Percentiles rank a stretch among this genome's conserved stretches.
These are phyloP conservation scores for Volvox africanus DNA, from an alignment of 139 green algal genomes.

Conservation along the genomic window DNA sequence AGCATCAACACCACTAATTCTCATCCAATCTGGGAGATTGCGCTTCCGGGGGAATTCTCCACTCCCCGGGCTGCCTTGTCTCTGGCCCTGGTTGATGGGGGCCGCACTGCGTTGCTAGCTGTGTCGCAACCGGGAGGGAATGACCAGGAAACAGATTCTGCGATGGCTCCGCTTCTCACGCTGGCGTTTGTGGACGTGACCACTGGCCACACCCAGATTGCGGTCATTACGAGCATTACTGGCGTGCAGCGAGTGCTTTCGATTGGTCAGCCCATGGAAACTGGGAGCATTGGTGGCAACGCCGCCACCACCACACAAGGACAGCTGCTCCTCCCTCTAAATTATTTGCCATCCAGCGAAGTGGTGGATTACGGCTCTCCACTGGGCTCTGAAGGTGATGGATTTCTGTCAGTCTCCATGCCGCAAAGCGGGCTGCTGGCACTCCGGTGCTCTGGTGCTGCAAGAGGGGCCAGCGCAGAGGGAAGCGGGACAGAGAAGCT, in stretches of 20 bases:
- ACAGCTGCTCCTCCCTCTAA: background rate
- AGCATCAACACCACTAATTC: constrained; percentile 14
- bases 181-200: background rate
- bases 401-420: background rate
- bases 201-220: background rate
- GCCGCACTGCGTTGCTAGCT: background rate
- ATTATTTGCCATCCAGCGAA: background rate
- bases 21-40: background rate
- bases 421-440: background rate
- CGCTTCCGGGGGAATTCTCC: background rate
- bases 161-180: background rate
- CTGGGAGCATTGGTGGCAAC: background rate
- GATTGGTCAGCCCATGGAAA: background rate
- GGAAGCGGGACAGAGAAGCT: background rate
- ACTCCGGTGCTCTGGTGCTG: background rate
- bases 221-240: background rate
- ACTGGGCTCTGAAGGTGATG: background rate
- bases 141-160: background rate
- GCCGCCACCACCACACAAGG: background rate
- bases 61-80: background rate
- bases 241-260: background rate
- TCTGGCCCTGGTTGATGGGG: background rate
- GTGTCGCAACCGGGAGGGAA: background rate
- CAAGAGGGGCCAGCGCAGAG: background rate
- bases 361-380: background rate